Percentiles rank a stretch among this genome's conserved stretches.
Evolutionary conservation across 2,329 filamentous ascomycete genomes (phyloP).

Genomic region (Cytospora piceae): DNA sequence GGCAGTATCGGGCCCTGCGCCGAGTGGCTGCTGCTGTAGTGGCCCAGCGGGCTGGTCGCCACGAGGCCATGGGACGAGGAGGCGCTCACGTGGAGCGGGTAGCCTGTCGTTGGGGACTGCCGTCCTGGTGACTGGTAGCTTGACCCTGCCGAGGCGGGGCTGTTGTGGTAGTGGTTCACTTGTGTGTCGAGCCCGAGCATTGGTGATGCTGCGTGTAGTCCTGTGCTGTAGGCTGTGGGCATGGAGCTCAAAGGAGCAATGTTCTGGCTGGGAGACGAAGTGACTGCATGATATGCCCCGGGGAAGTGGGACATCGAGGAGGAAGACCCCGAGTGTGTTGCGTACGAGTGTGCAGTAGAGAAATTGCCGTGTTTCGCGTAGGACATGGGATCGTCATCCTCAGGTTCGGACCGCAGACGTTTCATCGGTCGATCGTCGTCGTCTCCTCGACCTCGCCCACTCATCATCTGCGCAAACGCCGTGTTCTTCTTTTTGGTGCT

Average conservation of each 20-base stretch:
- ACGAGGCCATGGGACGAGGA: constrained; percentile 24
- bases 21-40: constrained; percentile 28
- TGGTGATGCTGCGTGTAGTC: constrained; percentile 19
- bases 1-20: constrained; percentile 21
- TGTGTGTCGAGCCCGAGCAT: constrained; percentile 28
- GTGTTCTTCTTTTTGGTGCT: constrained; percentile 52
- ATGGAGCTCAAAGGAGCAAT: constrained; percentile 26
- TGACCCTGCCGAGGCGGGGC: constrained; percentile 27
- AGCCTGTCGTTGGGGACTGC: constrained; percentile 27
- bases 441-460: constrained; percentile 20
- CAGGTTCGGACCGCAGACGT: constrained; percentile 27
- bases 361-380: constrained; percentile 29
- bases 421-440: constrained; percentile 27
- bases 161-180: constrained; percentile 25
- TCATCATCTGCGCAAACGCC: constrained; percentile 34
- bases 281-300: constrained; percentile 23
- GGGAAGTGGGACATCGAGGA: constrained; percentile 25
- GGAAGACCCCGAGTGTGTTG: constrained; percentile 25
- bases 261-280: constrained; percentile 27
- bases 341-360: constrained; percentile 26
- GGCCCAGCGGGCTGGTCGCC: constrained; percentile 25
- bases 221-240: constrained; percentile 19
- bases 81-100: constrained; percentile 20
- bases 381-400: constrained; percentile 21
- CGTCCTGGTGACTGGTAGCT: constrained; percentile 30